Percentiles rank a stretch among this genome's conserved stretches.
Conservation (phyloP, 768 basidiomycete species). For the Serendipita indica region DNA sequence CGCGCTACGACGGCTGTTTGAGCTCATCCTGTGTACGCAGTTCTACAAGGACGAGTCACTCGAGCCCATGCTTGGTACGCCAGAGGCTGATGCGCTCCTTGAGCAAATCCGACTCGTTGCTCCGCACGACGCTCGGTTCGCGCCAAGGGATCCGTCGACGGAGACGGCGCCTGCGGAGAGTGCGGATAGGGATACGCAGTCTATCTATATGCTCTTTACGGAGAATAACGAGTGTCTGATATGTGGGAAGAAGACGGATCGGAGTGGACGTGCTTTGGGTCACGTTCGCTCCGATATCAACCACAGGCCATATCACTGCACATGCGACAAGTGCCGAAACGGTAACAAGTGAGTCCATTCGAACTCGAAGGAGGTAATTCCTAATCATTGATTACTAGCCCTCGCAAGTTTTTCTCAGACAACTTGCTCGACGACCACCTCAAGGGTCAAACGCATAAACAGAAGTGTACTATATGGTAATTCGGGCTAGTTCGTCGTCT, state of each 20-base stretch:
- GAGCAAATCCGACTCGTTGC: background rate
- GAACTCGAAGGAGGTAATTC: background rate
- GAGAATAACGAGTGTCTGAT: constrained; percentile 3
- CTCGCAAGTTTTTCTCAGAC: constrained; percentile 8
- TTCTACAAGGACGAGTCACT: background rate
- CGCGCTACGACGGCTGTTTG: background rate
- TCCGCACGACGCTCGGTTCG: background rate
- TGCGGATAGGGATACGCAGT: background rate
- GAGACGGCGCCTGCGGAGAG: background rate
- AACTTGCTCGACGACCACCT: constrained; percentile 6
- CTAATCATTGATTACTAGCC: background rate
- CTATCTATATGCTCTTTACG: constrained; percentile 8
- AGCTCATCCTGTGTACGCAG: background rate
- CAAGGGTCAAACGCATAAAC: background rate
- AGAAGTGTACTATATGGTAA: background rate
- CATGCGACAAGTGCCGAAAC: background rate
- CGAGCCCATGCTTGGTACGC: constrained; percentile 5
- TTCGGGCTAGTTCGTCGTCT: background rate
- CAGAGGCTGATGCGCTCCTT: background rate
- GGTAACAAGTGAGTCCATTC: background rate
- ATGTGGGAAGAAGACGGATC: constrained; percentile 1
- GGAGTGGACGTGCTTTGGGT: background rate
- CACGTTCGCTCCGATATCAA: constrained; percentile 3
- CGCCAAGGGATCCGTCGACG: background rate
- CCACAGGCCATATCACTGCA: background rate